phyloP scores from a whole-genome alignment of 306 rosid genomes.

The Vigna radiata region DNA sequence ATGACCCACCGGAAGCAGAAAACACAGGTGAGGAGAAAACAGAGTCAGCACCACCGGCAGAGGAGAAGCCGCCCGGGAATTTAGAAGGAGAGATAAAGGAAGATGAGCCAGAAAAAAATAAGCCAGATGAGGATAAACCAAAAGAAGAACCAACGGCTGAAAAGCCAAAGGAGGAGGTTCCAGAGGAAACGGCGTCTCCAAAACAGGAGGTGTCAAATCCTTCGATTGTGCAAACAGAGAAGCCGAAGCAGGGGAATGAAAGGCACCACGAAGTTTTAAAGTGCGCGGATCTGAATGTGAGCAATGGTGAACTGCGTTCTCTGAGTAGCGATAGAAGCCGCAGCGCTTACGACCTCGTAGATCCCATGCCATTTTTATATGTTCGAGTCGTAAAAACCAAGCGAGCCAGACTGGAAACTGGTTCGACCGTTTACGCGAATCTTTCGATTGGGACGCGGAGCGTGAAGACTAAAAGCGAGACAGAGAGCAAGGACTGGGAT shows the following conservation, averaged over 20 bases:
- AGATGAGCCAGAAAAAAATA: constrained; percentile 45
- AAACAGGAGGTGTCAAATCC: constrained; percentile 48
- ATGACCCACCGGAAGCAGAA: constrained; percentile 56
- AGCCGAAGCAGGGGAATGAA: constrained; percentile 42
- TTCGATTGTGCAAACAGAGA: constrained; percentile 52
- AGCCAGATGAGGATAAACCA: constrained; percentile 38
- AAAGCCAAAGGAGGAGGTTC: constrained; percentile 42
- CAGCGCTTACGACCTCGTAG: constrained; percentile 71
- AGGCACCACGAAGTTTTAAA: constrained; percentile 34
- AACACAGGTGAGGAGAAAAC: constrained; percentile 42
- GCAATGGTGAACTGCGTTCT: constrained; percentile 64
- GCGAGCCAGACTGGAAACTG: constrained; percentile 24
- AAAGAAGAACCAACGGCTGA: constrained; percentile 44
- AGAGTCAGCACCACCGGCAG: background rate
- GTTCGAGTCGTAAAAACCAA: constrained; percentile 77
- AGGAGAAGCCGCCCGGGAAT: constrained; percentile 53
- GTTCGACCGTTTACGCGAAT: constrained; percentile 53
- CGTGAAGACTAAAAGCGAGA: constrained; percentile 63
- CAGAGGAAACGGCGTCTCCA: constrained; percentile 14
- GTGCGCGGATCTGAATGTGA: constrained; percentile 44
- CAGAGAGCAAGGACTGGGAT: constrained; percentile 82
- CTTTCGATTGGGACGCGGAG: constrained; percentile 82
- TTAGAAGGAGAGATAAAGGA: constrained; percentile 38
- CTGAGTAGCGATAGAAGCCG: constrained; percentile 57
- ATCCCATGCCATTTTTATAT: constrained; percentile 74